Evolutionary conservation across 2,329 filamentous ascomycete genomes (phyloP).

Genomic region (Neonectria punicea): DNA sequence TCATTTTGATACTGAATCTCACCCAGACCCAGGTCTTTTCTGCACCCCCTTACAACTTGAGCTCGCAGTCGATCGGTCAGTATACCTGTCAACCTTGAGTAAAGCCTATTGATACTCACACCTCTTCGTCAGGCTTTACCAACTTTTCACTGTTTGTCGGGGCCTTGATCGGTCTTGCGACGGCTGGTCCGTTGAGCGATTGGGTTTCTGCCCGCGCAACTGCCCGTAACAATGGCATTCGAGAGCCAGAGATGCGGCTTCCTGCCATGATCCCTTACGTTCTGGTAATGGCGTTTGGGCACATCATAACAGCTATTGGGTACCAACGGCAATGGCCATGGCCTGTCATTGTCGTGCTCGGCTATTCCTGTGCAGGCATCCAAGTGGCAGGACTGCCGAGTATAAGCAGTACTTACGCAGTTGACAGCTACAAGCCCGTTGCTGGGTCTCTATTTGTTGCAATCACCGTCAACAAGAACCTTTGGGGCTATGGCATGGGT

Average conservation of each 20-base stretch:
- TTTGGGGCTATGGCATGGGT: constrained; percentile 27
- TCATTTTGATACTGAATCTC: constrained; percentile 21
- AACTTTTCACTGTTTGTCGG: constrained; percentile 59
- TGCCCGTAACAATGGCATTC: constrained; percentile 55
- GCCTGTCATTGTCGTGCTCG: constrained; percentile 59
- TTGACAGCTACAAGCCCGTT: constrained; percentile 73
- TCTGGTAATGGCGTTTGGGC: constrained; percentile 56
- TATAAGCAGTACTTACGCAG: constrained; percentile 68
- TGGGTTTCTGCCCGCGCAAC: constrained; percentile 54
- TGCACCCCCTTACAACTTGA: constrained; percentile 27
- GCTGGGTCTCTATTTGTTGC: constrained; percentile 53
- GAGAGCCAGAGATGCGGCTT: constrained; percentile 61
- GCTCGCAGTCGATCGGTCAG: constrained; percentile 17
- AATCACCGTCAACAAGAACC: constrained; percentile 27
- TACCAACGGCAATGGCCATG: constrained; percentile 61
- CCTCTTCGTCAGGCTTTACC: constrained; percentile 51
- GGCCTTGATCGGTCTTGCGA: constrained; percentile 53
- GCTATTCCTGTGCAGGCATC: constrained; percentile 52
- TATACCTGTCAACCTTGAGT: background rate
- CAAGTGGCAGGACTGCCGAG: constrained; percentile 62
- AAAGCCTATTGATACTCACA: background rate
- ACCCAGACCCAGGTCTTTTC: constrained; percentile 21
- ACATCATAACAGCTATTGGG: constrained; percentile 57
- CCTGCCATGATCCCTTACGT: constrained; percentile 57
- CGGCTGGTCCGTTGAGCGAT: constrained; percentile 57